Base-by-base conservation (phyloP, 225 moss, liverwort and hornwort species). In the Polytrichum commune region DNA sequence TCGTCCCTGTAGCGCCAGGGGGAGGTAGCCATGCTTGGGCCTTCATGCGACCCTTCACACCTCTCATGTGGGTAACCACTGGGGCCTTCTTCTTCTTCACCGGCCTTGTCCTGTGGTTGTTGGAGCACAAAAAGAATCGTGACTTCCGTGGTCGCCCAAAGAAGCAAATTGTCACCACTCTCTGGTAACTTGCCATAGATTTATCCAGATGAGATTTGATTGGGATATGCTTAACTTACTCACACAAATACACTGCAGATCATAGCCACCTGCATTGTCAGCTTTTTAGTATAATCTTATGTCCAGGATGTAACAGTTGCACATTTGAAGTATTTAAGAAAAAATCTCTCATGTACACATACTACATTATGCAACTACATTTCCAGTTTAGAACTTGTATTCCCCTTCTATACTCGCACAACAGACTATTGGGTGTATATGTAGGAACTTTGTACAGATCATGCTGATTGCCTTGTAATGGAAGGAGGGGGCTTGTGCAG, bases 71-170 rank as follows among this genome's bases (percentile, higher is more conserved):
- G 96, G 60, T 78, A 60, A 91, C 89, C 8, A 94, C 92, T 1
- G 89, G 92, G 8, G 69, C 78, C 27, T 94, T 94, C 69, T 93
- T 94, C 83, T 82, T 97, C 54, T 85, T 97, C 69, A 97, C 96
- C 1, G 96, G 96, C 20, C 84, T 90, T 18, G 77, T 86, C 16
- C 54, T 97, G 53, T 97, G 96, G 96, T 65, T 92, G 27, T 64
- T 97, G 71, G 96, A 97, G 81, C 96, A 97, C 82, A 97, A 97
- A 77, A 97, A 93, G 70, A 97, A 97, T 56, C 89, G 79, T 4
- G 90, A 97, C 73, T 97, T 97, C n/a, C 93, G 96, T 29, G 96
- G 96, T 30, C 89, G 79, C 33, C 96, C 96, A 0, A 94, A 92
- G 69, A 97, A 97, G 79, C 96, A 97, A 69, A 60, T 92, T 0